Base-by-base conservation (phyloP, 352 stramenopile species). In the Saprolegnia parasitica region DNA sequence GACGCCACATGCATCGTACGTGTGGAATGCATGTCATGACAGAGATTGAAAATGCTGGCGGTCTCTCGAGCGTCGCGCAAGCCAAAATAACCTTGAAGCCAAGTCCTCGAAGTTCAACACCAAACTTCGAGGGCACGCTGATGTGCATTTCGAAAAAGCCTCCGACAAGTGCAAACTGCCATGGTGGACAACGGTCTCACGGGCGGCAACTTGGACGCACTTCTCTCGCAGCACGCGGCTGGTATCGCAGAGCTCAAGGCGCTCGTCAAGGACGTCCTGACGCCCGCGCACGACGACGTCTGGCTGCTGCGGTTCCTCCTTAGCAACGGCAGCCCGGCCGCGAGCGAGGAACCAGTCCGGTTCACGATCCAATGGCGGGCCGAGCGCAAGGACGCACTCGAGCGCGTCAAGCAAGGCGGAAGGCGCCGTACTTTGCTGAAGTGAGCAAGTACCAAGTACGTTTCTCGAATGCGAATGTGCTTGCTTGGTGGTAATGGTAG, bases 301-400 rank as follows among this genome's bases (percentile, higher is more conserved):
- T 62, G 55, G 55, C 29, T 62, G 23, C 55, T 62, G 21, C 55
- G 55, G 20, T 62, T 62, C 55, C 26, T 62, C 13, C 29, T 62
- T 5, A 62, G 26, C 55, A 62, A 62, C 35, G 55, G 55, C 16
- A 62, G 35, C 24, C 21, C 32, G 20, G 26, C 23, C 11, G 55
- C 26, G 23, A 35, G 21, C 21, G 18, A 46, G n/a, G 55, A 62
- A 9, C 55, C 55, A n/a, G 10, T 21, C 21, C 55, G n/a, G 21
- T 62, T 46, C n/a, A 62, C 55, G 13, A 62, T 62, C 32, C 3
- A 45, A 21, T 62, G 55, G 55, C 55, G 55, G 13, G 32, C 26
- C 24, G 55, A 39, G 21, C 50, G 50, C 15, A 29, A 21, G 16
- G 50, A 58, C 15, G 21, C 26, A 6, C 50, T 58, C 50, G 50